These are phyloP conservation scores for Babesia ovata DNA, from an alignment of 169 alveolate genomes.

Conservation along the genomic window DNA sequence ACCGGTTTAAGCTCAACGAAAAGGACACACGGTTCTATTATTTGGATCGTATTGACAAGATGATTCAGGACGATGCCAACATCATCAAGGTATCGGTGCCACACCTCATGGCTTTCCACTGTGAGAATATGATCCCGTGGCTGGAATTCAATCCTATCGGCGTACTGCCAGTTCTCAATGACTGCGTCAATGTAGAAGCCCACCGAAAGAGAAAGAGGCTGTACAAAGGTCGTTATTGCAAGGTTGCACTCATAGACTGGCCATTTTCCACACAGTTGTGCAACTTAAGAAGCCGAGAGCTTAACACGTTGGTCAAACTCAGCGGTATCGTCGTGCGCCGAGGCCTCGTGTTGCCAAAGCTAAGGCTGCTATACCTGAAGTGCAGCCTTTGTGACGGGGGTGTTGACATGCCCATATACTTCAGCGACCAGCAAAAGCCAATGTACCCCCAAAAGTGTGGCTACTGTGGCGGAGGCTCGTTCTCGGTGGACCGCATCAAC, in stretches of 20 bases:
- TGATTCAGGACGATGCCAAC: slow-evolving; percentile 83
- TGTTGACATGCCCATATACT: slow-evolving; percentile 78
- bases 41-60: slow-evolving; percentile 78
- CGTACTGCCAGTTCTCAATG: slow-evolving; percentile 80
- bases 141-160: slow-evolving; percentile 79
- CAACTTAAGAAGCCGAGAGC: slow-evolving; percentile 90
- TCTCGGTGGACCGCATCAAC: slow-evolving; percentile 85
- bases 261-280: slow-evolving; percentile 92
- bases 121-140: slow-evolving; percentile 81
- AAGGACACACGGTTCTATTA: slow-evolving; percentile 74
- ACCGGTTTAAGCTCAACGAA: slow-evolving; percentile 61
- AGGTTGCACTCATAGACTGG: slow-evolving; percentile 85
- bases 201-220: slow-evolving; percentile 74
- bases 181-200: slow-evolving; percentile 81
- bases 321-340: slow-evolving; percentile 75
- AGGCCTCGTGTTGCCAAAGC: slow-evolving; percentile 91
- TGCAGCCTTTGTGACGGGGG: slow-evolving; percentile 84
- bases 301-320: slow-evolving; percentile 91
- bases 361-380: slow-evolving; percentile 87
- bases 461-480: slow-evolving; percentile 90
- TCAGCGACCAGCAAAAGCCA: slow-evolving; percentile 76
- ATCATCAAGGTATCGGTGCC: slow-evolving; percentile 80
- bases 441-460: slow-evolving; percentile 88
- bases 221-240: slow-evolving; percentile 80
- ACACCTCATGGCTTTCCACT: slow-evolving; percentile 80